These are phyloP conservation scores for Theileria parva DNA, from an alignment of 169 alveolate genomes.

Conservation along the genomic window DNA sequence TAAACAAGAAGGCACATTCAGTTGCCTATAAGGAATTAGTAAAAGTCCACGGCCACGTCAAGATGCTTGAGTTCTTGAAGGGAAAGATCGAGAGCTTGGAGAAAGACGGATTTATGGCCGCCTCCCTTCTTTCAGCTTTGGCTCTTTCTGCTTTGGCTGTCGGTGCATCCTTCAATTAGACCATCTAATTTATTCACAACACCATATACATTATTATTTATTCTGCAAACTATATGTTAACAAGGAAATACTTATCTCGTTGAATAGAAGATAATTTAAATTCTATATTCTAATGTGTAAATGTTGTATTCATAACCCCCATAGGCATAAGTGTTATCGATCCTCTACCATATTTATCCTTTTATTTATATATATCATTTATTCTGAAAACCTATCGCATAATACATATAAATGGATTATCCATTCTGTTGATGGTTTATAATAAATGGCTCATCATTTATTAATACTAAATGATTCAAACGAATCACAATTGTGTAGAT, in stretches of 20 bases:
- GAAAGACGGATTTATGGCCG: not conserved
- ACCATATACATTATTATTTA: not conserved
- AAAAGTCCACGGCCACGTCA: not conserved
- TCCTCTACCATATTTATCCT: not conserved
- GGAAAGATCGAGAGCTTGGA: slow-evolving; percentile 12
- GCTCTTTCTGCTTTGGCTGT: slow-evolving; percentile 19
- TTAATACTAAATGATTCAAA: slow-evolving; percentile 4
- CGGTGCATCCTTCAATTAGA: slow-evolving; percentile 14
- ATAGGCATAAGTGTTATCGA: not conserved
- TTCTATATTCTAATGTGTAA: not conserved
- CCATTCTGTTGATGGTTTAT: not conserved
- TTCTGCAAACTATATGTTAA: not conserved
- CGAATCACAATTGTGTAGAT: not conserved
- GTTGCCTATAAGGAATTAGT: not conserved
- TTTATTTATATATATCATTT: too few relatives aligned
- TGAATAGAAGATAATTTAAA: not conserved
- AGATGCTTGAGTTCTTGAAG: slow-evolving; percentile 1
- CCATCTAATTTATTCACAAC: not conserved
- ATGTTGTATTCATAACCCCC: not conserved
- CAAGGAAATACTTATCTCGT: not conserved
- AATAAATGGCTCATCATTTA: not conserved
- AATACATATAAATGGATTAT: not conserved
- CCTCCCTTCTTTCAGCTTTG: slow-evolving; percentile 5
- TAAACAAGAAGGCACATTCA: not conserved
- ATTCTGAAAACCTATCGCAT: not conserved